Percentiles rank a stretch among this genome's conserved stretches.
Conservation (phyloP, 140 eudicot species). For the Oenanthe javanica region DNA sequence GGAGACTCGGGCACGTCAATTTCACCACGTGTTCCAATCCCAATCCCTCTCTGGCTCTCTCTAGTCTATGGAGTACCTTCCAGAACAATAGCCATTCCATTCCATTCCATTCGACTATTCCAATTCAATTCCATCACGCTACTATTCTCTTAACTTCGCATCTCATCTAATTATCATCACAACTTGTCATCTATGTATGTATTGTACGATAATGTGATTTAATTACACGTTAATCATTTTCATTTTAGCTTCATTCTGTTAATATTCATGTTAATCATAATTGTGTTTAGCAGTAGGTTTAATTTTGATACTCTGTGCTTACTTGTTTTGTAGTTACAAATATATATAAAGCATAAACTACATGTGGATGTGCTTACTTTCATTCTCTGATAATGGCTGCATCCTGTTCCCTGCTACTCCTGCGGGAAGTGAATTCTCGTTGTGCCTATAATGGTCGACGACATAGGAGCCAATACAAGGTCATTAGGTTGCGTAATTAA, state of each 20-base stretch:
- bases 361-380: slow-evolving; percentile 9
- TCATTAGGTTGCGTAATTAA: slow-evolving; percentile 13
- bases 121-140: neutral
- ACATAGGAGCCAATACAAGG: slow-evolving; percentile 37
- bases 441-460: slow-evolving; percentile 19
- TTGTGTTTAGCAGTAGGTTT: neutral
- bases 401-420: slow-evolving; percentile 42
- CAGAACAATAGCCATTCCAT: neutral
- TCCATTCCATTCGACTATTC: neutral
- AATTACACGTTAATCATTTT: too few relatives aligned
- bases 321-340: slow-evolving; percentile 17
- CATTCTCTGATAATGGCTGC: slow-evolving; percentile 38
- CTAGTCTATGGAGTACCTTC: too few relatives aligned
- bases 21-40: neutral
- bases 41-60: neutral
- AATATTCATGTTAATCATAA: neutral
- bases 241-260: neutral
- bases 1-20: slow-evolving; percentile 2
- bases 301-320: neutral
- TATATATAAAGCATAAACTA: slow-evolving; percentile 7
- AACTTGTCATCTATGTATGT: too few relatives aligned
- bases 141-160: neutral
- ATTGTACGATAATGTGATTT: too few relatives aligned
- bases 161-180: too few relatives aligned
- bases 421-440: slow-evolving; percentile 36